Base-by-base conservation (phyloP, 164 flowering plant genomes). In the Macadamia integrifolia region DNA sequence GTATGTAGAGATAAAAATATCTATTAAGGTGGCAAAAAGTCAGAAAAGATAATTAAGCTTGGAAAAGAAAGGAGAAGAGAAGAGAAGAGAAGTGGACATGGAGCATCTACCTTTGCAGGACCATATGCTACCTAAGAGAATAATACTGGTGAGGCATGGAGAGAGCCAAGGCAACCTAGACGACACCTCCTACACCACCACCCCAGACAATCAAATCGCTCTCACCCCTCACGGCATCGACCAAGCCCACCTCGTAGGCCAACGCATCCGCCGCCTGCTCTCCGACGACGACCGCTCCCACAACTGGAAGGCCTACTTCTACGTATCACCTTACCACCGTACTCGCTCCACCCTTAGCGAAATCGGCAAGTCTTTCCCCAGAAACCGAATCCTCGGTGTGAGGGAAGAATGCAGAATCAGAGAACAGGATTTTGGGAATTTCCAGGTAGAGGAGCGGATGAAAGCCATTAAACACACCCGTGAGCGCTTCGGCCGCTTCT, bases 351-450 rank as follows among this genome's bases (percentile, higher is more conserved):
- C 97, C 15, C 82, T 94, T 30, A 77, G 92, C 4, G 93, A 90
- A 82, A 82, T 92, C 53, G 97, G 97, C 1, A 78, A 82, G 68
- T 57, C 95, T 17, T 90, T 94, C 62, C 65, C 83, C 4, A 81
- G 66, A 80, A 70, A 74, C 57, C 71, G 85, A 68, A 74, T 94
- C 2, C 84, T 92, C 65, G 97, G 99, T 10, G 99, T 84, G 17
- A 78, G 99, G 59, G 99, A 94, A 62, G 99, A 94, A 77, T 90
- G 97, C 50, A 74, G 99, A 61, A 71, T 94, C 0, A 70, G 97
- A n/a, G 99, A 94, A 61, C 99, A 94, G 71, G 97, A 92, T 74
- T 94, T 94, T 65, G 98, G 97, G 69, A 94, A 94, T 71, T 94
- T 94, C 68, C 97, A 94, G 80, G 88, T 87, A 29, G 78, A 83